Evolutionary conservation across 139 green algal species (phyloP), one percentile per base, ranked within the genome.

Genomic region (Nannochloris sp.): DNA sequence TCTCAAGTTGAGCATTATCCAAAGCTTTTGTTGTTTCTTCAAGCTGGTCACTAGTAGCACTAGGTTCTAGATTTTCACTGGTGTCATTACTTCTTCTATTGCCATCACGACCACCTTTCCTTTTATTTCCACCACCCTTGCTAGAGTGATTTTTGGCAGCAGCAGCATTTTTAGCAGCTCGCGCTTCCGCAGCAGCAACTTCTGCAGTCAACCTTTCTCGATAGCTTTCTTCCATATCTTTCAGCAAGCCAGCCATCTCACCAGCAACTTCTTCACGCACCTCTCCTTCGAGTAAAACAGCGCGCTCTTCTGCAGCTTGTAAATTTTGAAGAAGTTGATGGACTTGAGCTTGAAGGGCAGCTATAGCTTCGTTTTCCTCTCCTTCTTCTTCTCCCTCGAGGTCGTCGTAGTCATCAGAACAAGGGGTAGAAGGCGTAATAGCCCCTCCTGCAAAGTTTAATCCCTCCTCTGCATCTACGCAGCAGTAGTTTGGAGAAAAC

Each of bases 191-290:
- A 46, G 56, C 53, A 58, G 32, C 48, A 25, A 70, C 57, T 55
- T 77, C 62, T 0, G 63, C 64, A 25, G 55, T 47, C 69, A 79
- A 47, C 19, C 74, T 57, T 51, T 71, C 44, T 24, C 42, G 34
- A 69, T 86, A 86, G 58, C 44, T 73, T 45, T 63, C 69, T 55
- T 86, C 80, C 80, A 87, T 87, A 29, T 76, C 67, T 6, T 64
- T 45, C 59, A 87, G 67, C 59, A 87, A 70, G 38, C 75, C 63
- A 15, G 34, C 61, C 80, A 86, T 86, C 60, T 86, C 80, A 4
- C 67, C 53, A 5, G 71, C 67, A 36, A 86, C 80, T 56, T 85
- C 80, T 27, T 81, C 70, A 23, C 80, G 54, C 24, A 87, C 64
- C 32, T 80, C 74, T 29, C 65, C 54, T 57, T 85, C 77, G 53